Evolutionary conservation across 2,329 filamentous ascomycete genomes (phyloP).

Genomic region (Colletotrichum acutatum): DNA sequence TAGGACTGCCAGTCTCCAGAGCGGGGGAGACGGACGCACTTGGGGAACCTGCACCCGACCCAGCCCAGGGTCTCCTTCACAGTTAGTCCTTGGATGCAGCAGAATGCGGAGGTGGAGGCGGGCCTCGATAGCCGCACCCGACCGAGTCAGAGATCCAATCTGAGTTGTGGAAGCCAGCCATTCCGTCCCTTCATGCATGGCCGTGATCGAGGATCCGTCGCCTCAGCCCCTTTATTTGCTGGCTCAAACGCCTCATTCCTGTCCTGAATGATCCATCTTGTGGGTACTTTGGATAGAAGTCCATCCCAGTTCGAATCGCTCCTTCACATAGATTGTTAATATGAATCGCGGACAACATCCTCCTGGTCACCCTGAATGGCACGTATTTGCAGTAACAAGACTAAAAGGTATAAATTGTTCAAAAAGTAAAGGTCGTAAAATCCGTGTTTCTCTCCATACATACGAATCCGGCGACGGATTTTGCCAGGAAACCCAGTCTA

Average conservation of each 20-base stretch:
- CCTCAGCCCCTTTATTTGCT: background rate
- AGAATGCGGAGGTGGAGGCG: constrained; percentile 12
- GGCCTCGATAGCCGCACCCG: constrained; percentile 24
- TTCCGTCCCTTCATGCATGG: background rate
- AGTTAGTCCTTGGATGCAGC: background rate
- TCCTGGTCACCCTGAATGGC: background rate
- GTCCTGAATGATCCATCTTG: background rate
- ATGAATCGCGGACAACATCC: background rate
- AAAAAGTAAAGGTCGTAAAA: background rate
- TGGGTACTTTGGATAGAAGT: background rate
- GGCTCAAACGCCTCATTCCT: background rate
- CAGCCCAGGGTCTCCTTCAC: background rate
- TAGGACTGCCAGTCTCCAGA: background rate
- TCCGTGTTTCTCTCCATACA: constrained; percentile 19
- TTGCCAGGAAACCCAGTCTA: constrained; percentile 51
- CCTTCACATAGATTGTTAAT: background rate
- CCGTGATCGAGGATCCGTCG: background rate
- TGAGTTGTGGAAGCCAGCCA: too few relatives aligned
- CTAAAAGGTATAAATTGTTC: background rate
- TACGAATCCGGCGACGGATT: constrained; percentile 53
- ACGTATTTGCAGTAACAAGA: background rate
- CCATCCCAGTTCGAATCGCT: background rate
- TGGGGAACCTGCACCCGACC: background rate
- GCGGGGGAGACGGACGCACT: background rate
- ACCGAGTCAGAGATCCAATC: constrained; percentile 8